These are phyloP conservation scores for Spinellus fusiger DNA, from an alignment of 192 early-diverging fungal genomes.

Conservation along the genomic window DNA sequence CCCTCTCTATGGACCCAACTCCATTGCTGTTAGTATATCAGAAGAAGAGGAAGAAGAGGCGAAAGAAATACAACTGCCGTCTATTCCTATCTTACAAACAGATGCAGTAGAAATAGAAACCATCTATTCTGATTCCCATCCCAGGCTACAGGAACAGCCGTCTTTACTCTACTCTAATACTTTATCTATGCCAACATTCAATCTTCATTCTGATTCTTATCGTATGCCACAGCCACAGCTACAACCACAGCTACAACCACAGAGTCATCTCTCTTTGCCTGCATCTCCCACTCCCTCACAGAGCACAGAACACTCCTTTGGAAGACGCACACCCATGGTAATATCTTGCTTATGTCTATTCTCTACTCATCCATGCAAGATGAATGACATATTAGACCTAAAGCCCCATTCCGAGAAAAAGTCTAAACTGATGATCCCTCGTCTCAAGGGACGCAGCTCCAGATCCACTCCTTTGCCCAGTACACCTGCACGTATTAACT, in stretches of 20 bases:
- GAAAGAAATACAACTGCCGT: not conserved
- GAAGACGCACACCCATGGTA: slow-evolving; percentile 3
- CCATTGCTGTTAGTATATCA: not conserved
- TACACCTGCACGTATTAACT: slow-evolving; percentile 17
- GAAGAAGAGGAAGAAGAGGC: not conserved
- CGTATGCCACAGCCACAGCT: not conserved
- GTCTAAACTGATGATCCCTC: slow-evolving; percentile 1
- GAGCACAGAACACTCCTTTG: slow-evolving; percentile 2
- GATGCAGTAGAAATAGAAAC: not conserved
- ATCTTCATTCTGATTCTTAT: slow-evolving; percentile 3
- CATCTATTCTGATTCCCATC: slow-evolving; percentile 16
- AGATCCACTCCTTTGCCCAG: slow-evolving; percentile 16
- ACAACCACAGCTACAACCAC: not conserved
- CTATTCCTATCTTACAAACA: not conserved
- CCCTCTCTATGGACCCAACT: not conserved
- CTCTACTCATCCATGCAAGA: not conserved
- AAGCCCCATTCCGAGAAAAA: not conserved
- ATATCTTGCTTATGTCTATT: not conserved
- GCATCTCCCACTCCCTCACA: not conserved
- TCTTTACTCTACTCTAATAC: no score
- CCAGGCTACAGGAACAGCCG: no score
- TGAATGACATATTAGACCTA: not conserved
- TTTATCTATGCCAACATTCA: no score
- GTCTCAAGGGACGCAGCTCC: not conserved
- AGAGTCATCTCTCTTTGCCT: not conserved